Evolutionary conservation across 1,284 basidiomycete species (phyloP).

Genomic region (Rhizopogon hawkerae): DNA sequence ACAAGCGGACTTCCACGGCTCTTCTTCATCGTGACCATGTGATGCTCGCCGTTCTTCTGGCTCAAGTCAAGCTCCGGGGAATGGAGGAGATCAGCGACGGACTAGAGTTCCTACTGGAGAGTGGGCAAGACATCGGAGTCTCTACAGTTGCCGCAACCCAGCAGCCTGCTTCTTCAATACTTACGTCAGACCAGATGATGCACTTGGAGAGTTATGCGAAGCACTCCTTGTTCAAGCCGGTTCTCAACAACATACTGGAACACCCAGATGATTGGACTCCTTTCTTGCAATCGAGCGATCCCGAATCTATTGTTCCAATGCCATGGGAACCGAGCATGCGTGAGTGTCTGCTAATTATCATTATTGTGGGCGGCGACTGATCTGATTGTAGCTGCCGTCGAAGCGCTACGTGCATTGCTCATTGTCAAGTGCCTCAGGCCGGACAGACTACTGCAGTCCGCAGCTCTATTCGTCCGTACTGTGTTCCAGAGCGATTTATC

Average conservation of each 20-base stretch:
- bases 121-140: constrained; percentile 56
- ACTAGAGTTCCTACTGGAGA: constrained; percentile 85
- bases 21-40: constrained; percentile 89
- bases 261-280: constrained; percentile 67
- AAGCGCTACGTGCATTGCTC: constrained; percentile 67
- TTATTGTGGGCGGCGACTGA: constrained; percentile 7
- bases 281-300: constrained; percentile 64
- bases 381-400: constrained; percentile 49
- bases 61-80: constrained; percentile 82
- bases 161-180: constrained; percentile 39
- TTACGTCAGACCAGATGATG: constrained; percentile 58
- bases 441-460: constrained; percentile 79
- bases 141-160: constrained; percentile 29
- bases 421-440: constrained; percentile 87
- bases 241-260: constrained; percentile 60
- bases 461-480: constrained; percentile 61
- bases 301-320: constrained; percentile 68
- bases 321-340: constrained; percentile 72
- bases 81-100: constrained; percentile 77
- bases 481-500: constrained; percentile 81
- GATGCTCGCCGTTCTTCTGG: constrained; percentile 84
- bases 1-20: constrained; percentile 84
- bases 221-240: constrained; percentile 69
- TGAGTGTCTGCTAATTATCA: constrained; percentile 32
- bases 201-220: constrained; percentile 64